Conservation (phyloP, 805 yeast species). For the Sporopachydermia lactativora region DNA sequence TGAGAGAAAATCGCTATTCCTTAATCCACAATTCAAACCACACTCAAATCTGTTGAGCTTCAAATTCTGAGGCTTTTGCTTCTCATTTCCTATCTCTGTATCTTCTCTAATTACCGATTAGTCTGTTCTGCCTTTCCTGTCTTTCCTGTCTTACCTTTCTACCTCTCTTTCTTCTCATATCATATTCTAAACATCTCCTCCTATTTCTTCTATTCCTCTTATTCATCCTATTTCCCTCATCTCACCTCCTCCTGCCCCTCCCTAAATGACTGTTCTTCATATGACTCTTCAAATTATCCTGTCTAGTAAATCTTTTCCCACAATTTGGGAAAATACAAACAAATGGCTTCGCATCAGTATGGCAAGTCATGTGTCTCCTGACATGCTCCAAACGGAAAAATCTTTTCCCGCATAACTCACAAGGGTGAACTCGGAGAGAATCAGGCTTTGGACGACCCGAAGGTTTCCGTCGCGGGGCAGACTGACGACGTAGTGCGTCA, state of each 20-base stretch:
- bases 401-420: neutral
- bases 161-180: neutral
- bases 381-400: neutral
- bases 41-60: too few species aligned
- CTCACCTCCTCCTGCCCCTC: conserved; percentile 1
- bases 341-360: neutral
- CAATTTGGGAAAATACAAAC: neutral
- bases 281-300: neutral
- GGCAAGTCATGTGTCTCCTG: conserved; percentile 1
- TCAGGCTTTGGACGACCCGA: neutral
- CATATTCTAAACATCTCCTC: neutral
- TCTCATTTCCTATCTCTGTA: too few species aligned
- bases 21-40: too few species aligned
- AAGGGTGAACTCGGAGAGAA: neutral
- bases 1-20: too few species aligned
- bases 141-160: too few species aligned
- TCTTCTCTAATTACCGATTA: too few species aligned
- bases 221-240: neutral
- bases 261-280: conserved; percentile 1
- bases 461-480: neutral
- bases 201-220: neutral
- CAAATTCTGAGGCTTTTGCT: too few species aligned
- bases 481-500: neutral
- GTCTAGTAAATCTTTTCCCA: neutral
- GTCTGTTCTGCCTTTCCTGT: too few species aligned